Base-by-base conservation (phyloP, 1,284 basidiomycete genomes). In the Rhodotorula glutinis region DNA sequence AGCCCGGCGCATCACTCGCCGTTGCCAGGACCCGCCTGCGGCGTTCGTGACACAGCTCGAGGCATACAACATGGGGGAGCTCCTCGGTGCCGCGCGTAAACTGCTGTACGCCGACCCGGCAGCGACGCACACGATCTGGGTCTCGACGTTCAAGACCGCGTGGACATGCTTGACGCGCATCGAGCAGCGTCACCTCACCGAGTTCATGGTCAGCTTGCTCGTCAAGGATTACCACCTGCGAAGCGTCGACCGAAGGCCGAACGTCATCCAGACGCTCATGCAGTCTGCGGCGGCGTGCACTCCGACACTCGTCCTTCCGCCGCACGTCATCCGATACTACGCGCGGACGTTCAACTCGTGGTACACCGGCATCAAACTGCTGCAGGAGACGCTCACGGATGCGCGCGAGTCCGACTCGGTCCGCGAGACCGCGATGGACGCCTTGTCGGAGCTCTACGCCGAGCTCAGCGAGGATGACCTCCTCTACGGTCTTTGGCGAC, bases 401-500 rank as follows among this genome's bases (percentile, higher is more conserved):
- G 75, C 77, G 19, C 77, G 78, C 30, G 92, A 98, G 67, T 93
- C 98, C 71, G 82, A 84, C 38, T 83, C 84, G 52, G 83, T 92
- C 49, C 88, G 90, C 33, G 93, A 98, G 71, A 88, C 87, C 53
- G 87, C 92, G 53, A 88, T 88, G 68, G 94, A 96, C 77, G 92
- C 96, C 0, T 83, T 99, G 23, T 90, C 92, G 21, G 96, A 98
- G 77, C 83, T 98, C 2, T 98, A 97, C 75, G 92, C 94, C 3
- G 96, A 99, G 78, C 82, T 99, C 49, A 87, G 87, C 23, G 96
- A 99, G 80, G 94, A 97, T 70, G 97, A 98, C 79, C 85, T 97
- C 81, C 98, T 98, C 79, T 96, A 99, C 78, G 96, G 96, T 9
- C 81, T 98, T 33, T 98, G 96, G 88, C 86, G 96, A 41, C 86